Conservation (phyloP, 805 yeast genomes). For the Kuraishia ogatae region DNA sequence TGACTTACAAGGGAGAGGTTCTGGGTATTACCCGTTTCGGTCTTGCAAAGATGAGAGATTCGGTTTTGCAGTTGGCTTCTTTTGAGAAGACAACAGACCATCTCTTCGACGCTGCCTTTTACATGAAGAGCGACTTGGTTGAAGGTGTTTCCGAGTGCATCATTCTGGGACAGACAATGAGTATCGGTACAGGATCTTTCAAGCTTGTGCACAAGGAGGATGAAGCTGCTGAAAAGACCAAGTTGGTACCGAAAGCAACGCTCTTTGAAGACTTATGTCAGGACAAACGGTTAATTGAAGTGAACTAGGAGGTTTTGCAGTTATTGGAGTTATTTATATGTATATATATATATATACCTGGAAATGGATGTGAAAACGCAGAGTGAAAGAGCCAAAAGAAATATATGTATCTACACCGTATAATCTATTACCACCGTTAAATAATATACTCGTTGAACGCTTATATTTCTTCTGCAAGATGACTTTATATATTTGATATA, state of each 20-base stretch:
- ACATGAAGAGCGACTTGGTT: slow-evolving; percentile 89
- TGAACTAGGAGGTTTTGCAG: neutral
- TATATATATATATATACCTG: neutral
- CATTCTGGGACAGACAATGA: slow-evolving; percentile 95
- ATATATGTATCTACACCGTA: too few relatives aligned
- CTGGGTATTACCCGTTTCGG: slow-evolving; percentile 98
- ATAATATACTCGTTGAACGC: too few relatives aligned
- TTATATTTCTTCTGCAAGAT: too few relatives aligned
- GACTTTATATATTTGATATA: too few relatives aligned
- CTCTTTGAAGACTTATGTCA: slow-evolving; percentile 37
- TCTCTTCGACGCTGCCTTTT: slow-evolving; percentile 95
- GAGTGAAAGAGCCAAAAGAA: too few relatives aligned
- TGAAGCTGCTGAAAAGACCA: slow-evolving; percentile 17
- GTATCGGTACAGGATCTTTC: slow-evolving; percentile 95
- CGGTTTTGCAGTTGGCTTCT: slow-evolving; percentile 92
- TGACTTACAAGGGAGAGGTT: slow-evolving; percentile 98
- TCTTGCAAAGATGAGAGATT: slow-evolving; percentile 95
- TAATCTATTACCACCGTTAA: too few relatives aligned
- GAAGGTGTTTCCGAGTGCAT: slow-evolving; percentile 99
- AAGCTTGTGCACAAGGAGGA: slow-evolving; percentile 58
- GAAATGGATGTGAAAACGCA: neutral
- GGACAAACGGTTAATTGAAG: neutral
- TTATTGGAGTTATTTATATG: neutral
- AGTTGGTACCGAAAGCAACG: slow-evolving; percentile 32
- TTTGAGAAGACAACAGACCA: slow-evolving; percentile 98